Evolutionary conservation across 2,329 filamentous ascomycete genomes (phyloP).

Genomic region (Hypoxylon sp.): DNA sequence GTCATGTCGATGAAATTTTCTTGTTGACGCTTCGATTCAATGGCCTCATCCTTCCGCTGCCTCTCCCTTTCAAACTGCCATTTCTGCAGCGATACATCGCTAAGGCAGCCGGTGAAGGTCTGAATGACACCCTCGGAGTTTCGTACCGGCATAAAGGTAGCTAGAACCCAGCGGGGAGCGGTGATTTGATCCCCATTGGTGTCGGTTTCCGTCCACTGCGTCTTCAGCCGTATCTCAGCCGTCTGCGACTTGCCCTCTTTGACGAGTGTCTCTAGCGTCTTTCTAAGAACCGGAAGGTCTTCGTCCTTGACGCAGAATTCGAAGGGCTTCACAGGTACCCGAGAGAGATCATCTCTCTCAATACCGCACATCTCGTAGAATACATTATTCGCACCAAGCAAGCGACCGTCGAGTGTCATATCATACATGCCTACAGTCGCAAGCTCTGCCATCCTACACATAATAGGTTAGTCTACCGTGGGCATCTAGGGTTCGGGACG

Average conservation of each 20-base stretch:
- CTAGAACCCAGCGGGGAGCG: conserved; percentile 58
- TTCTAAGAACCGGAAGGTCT: conserved; percentile 52
- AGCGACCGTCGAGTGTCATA: conserved; percentile 58
- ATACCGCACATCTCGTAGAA: conserved; percentile 63
- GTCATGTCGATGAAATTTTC: conserved; percentile 84
- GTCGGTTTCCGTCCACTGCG: conserved; percentile 57
- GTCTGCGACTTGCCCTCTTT: conserved; percentile 54
- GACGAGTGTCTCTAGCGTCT: conserved; percentile 52
- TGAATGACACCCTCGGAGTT: conserved; percentile 56
- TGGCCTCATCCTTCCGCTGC: conserved; percentile 56
- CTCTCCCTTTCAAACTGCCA: conserved; percentile 62
- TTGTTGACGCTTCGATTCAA: conserved; percentile 72
- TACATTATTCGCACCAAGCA: conserved; percentile 61
- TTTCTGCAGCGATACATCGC: conserved; percentile 59
- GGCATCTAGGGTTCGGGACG: no score
- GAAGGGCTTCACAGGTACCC: conserved; percentile 54
- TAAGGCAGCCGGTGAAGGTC: conserved; percentile 59
- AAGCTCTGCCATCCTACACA: conserved; percentile 58
- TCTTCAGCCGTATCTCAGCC: conserved; percentile 59
- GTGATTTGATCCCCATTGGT: conserved; percentile 53
- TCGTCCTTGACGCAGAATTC: conserved; percentile 55
- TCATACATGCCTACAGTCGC: conserved; percentile 65
- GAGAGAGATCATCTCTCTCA: conserved; percentile 52
- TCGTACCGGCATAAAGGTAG: conserved; percentile 60
- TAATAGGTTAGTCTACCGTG: conserved; percentile 1